These are phyloP conservation scores for Carpinus fangiana DNA, from an alignment of 306 rosid species.

Conservation along the genomic window DNA sequence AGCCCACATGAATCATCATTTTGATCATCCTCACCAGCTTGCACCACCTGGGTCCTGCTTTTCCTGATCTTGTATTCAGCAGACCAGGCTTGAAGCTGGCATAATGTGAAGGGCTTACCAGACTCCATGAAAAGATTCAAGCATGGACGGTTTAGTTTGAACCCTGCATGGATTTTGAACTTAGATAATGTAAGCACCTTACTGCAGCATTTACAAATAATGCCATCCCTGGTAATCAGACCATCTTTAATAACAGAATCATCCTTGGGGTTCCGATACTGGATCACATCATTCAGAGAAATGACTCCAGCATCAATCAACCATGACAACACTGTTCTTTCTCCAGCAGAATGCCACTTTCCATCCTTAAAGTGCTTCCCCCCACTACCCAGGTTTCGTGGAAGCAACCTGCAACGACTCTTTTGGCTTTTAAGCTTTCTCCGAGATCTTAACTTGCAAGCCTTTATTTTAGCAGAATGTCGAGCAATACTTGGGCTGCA, in stretches of 20 bases:
- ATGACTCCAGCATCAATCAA: constrained; percentile 72
- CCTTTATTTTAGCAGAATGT: constrained; percentile 46
- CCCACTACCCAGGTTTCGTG: constrained; percentile 66
- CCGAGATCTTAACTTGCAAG: constrained; percentile 49
- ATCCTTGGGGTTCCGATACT: constrained; percentile 69
- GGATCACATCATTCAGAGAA: constrained; percentile 70
- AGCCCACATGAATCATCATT: constrained; percentile 94
- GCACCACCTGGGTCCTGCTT: constrained; percentile 51
- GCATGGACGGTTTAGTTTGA: constrained; percentile 76
- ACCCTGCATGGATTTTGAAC: constrained; percentile 88
- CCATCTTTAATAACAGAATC: constrained; percentile 70
- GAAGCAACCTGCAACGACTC: constrained; percentile 73
- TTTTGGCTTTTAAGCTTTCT: constrained; percentile 61
- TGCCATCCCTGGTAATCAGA: constrained; percentile 73
- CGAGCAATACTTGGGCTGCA: constrained; percentile 39
- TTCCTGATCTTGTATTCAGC: constrained; percentile 83
- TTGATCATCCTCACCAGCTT: constrained; percentile 61
- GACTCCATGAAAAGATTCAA: constrained; percentile 87
- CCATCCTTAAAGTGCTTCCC: constrained; percentile 71
- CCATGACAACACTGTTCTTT: constrained; percentile 85
- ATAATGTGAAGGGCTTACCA: constrained; percentile 82
- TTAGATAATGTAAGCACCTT: constrained; percentile 62
- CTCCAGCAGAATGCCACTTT: constrained; percentile 56
- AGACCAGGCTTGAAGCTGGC: constrained; percentile 99
- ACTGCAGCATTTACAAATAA: constrained; percentile 78